Evolutionary conservation across 202 grass and related monocot genomes (phyloP), one percentile per base, ranked within the genome.

Genomic region (Setaria viridis): DNA sequence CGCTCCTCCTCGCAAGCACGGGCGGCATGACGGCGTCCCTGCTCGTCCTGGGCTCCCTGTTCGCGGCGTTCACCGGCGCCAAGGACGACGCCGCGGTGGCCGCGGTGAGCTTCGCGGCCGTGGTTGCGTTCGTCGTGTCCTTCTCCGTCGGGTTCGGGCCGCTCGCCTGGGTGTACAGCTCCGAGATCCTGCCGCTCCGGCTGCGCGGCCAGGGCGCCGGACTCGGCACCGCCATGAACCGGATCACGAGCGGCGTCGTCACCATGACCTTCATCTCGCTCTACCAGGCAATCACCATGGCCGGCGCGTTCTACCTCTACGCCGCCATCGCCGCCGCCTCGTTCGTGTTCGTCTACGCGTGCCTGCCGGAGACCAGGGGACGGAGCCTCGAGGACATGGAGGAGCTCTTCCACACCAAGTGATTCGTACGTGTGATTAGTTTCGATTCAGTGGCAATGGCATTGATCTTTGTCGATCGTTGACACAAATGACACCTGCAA

Each of bases 231-330:
- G 91, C 81, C 42, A 85, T 92, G 88, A 98, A 95, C 85, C 80
- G 93, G 39, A 1, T 88, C 42, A 80, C 88, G 20, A 92, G 96
- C 46, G 93, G 88, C 16, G 77, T 88, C 0, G 83, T 98, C 25
- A 93, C 85, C 62, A 98, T 95, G 95, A 93, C 91, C 29, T 95
- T 98, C 87, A 85, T 98, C 74, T 92, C 95, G 72, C 95, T 98
- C 29, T 95, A 90, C 74, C 77, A 91, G 43, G 89, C 77, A 10
- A 84, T 98, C 86, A 93, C 87, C 12, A 89, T 98, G 29, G 78
- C 93, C 1, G 93, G 95, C 0, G 85, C 89, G 45, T 95, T 98
- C 91, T 98, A 91, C 89, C 74, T 95, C 63, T 98, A 98, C 60
- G 85, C 91, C 0, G 87, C 82, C 42, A 56, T 98, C 34, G 85